These are phyloP conservation scores for Xylariomycetidae sp. DNA, from an alignment of 2,329 filamentous ascomycete species.

Conservation along the genomic window DNA sequence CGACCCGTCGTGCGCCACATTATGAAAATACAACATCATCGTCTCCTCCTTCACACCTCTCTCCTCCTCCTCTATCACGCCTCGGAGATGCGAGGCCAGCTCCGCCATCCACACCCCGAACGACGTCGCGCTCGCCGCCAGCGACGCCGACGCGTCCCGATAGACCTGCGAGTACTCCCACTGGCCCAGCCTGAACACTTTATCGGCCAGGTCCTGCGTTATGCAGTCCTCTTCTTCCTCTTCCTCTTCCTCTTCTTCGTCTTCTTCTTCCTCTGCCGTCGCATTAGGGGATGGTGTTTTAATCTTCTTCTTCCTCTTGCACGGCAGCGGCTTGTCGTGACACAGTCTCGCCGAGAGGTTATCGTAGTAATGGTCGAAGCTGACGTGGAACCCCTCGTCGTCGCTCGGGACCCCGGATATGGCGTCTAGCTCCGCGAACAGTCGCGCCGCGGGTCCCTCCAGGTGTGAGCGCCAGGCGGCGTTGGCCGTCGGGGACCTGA, in stretches of 20 bases:
- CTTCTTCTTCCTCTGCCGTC: conserved; percentile 41
- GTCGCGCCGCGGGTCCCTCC: conserved; percentile 40
- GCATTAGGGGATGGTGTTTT: too few species aligned
- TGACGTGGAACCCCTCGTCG: conserved; percentile 61
- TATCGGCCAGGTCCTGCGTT: conserved; percentile 56
- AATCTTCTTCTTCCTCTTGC: conserved; percentile 43
- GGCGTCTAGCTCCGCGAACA: conserved; percentile 59
- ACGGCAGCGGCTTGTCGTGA: conserved; percentile 68
- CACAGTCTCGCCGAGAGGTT: conserved; percentile 77
- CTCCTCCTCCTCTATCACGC: conserved; percentile 38
- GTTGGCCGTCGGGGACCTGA: conserved; percentile 40
- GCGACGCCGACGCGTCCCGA: conserved; percentile 58
- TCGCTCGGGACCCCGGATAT: conserved; percentile 60
- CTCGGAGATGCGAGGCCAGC: conserved; percentile 60
- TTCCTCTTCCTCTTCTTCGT: conserved; percentile 41
- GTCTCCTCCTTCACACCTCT: conserved; percentile 32
- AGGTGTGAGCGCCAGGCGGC: conserved; percentile 62
- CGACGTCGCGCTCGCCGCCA: conserved; percentile 56
- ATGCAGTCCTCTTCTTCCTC: conserved; percentile 53
- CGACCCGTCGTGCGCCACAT: conserved; percentile 76
- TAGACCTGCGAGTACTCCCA: conserved; percentile 80
- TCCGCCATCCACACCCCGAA: conserved; percentile 74
- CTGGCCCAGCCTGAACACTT: conserved; percentile 70
- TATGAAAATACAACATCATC: conserved; percentile 64
- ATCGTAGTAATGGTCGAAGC: conserved; percentile 80